Conservation (phyloP, 2,329 filamentous ascomycete genomes). For the Daldinia sp. region DNA sequence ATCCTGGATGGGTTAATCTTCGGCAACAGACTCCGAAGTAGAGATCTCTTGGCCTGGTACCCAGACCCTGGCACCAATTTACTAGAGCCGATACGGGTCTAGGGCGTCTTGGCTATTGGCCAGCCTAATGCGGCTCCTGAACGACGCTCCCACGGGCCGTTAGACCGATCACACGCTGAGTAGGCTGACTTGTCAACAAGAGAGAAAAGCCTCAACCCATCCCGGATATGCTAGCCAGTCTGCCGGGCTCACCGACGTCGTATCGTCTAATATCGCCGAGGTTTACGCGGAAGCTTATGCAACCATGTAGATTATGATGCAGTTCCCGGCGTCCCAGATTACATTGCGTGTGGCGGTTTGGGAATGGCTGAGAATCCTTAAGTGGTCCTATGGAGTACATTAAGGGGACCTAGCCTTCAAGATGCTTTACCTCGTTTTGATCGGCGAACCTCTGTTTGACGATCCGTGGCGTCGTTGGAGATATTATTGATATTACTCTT, state of each 20-base stretch:
- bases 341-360: constrained; percentile 30
- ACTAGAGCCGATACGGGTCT: constrained; percentile 35
- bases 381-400: constrained; percentile 4
- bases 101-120: constrained; percentile 34
- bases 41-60: constrained; percentile 41
- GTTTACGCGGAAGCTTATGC: constrained; percentile 27
- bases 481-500: constrained; percentile 33
- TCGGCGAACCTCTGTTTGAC: constrained; percentile 40
- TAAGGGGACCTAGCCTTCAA: constrained; percentile 22
- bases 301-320: constrained; percentile 29
- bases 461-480: constrained; percentile 34
- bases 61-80: constrained; percentile 37
- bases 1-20: constrained; percentile 36
- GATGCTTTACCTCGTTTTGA: constrained; percentile 49
- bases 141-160: constrained; percentile 49
- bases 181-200: constrained; percentile 21
- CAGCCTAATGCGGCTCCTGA: constrained; percentile 37
- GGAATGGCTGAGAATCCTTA: constrained; percentile 17
- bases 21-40: constrained; percentile 44
- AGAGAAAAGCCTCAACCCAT: constrained; percentile 35
- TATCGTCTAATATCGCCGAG: constrained; percentile 40
- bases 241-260: constrained; percentile 42
- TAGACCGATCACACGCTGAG: constrained; percentile 44
- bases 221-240: constrained; percentile 33
- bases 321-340: constrained; percentile 44